Base-by-base conservation (phyloP, 768 basidiomycete species). In the Amanita muscaria region DNA sequence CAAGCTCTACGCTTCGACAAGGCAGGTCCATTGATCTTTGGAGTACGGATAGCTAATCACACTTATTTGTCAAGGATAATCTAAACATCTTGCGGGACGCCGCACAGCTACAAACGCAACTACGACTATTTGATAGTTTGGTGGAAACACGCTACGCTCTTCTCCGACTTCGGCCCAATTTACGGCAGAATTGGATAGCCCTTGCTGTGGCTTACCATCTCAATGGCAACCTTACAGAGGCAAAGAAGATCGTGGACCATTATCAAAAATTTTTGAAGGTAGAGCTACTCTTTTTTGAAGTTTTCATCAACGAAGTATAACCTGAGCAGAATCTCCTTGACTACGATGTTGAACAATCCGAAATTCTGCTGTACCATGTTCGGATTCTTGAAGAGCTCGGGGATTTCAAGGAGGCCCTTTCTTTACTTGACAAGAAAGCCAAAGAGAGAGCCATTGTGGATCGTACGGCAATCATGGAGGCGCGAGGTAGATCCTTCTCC, bases 81-180 rank as follows among this genome's bases (percentile, higher is more conserved):
- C 65, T 96, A 56, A 94, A 94, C 61, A 83, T 99, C 52, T 64
- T 99, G 19, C 81, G 88, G 34, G 96, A 98, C 61, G 76, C 89
- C 0, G 89, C 93, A 5, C 77, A 85, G 39, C 73, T 99, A 8
- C 88, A 92, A 56, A 80, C 89, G 0, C 93, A 97, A 50, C 74
- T 91, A 10, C 80, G 94, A 25, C 65, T 82, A 34, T 96, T 78
- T 60, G 80, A 87, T 32, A 69, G 67, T 4, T 74, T 93, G 21
- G 77, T 91, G 31, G 83, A 90, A 43, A 88, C 88, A 2, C 82
- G 96, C 1, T 74, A 87, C 52, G 77, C 77, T 6, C 79, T 96
- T 42, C 76, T 97, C 30, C 76, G 72, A 46, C 60, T 90, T 11
- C 80, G 92, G 11, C 92, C 94, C 0, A 79, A 80, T 44, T 65